Evolutionary conservation across 257 asterid genomes (phyloP).

Genomic region (Phtheirospermum japonicum): DNA sequence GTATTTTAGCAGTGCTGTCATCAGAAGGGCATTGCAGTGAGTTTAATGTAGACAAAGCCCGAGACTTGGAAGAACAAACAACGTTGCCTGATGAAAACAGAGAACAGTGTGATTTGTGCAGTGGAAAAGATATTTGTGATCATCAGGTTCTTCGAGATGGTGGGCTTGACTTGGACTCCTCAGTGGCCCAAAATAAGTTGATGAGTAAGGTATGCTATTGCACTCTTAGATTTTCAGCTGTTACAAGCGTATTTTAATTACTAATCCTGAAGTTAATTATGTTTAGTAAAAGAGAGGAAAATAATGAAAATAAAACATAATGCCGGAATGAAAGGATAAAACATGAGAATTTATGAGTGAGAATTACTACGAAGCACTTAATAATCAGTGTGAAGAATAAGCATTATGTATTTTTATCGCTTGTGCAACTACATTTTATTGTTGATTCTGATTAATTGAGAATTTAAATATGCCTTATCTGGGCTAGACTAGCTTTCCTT

Average conservation of each 20-base stretch:
- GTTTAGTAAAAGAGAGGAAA: too few species aligned
- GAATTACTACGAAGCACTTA: too few species aligned
- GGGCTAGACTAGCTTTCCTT: too few species aligned
- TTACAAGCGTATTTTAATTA: too few species aligned
- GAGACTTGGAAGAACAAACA: slow-evolving; percentile 26
- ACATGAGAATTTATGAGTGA: too few species aligned
- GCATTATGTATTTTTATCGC: background rate
- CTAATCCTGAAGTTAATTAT: too few species aligned
- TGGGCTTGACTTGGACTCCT: slow-evolving; percentile 40
- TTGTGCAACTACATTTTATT: background rate
- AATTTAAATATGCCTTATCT: background rate
- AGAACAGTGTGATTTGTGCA: slow-evolving; percentile 47
- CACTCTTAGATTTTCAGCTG: background rate
- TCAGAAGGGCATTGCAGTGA: slow-evolving; percentile 38
- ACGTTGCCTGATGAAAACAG: slow-evolving; percentile 29
- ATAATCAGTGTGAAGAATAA: background rate
- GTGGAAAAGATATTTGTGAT: slow-evolving; percentile 64
- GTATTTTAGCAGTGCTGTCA: slow-evolving; percentile 26
- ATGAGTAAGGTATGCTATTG: slow-evolving; percentile 42
- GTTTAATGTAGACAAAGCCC: slow-evolving; percentile 27
- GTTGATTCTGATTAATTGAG: too few species aligned
- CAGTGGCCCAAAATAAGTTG: slow-evolving; percentile 36
- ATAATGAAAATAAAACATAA: too few species aligned
- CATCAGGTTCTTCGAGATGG: slow-evolving; percentile 68
- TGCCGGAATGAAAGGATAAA: too few species aligned